Percentiles rank a stretch among this genome's conserved stretches.
phyloP scores from a whole-genome alignment of 345 rosid genomes.

The Dovyalis caffra region DNA sequence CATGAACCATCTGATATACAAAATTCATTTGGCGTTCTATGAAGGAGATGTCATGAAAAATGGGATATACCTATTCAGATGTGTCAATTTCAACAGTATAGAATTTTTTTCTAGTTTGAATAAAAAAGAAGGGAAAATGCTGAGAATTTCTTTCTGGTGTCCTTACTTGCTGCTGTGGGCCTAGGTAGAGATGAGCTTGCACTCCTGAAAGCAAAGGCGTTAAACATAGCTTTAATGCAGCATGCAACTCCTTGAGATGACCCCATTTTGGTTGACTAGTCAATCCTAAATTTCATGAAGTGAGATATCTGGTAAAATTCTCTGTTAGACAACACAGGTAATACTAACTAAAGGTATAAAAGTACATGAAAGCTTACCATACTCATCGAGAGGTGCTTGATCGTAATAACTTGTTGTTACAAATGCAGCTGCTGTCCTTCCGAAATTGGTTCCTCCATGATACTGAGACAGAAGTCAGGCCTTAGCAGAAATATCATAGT shows the following conservation, averaged over 20 bases:
- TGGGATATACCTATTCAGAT: too few species aligned
- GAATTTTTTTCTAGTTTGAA: too few species aligned
- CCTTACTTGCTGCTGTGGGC: constrained; percentile 60
- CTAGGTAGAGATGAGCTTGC: constrained; percentile 32
- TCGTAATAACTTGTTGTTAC: constrained; percentile 64
- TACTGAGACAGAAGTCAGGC: constrained; percentile 37
- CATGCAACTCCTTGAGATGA: constrained; percentile 72
- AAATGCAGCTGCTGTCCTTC: constrained; percentile 59
- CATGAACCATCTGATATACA: too few species aligned
- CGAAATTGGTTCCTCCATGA: constrained; percentile 90
- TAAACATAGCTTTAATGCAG: constrained; percentile 55
- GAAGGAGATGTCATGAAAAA: too few species aligned
- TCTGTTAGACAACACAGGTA: not conserved
- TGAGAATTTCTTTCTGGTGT: not conserved
- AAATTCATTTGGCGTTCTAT: too few species aligned
- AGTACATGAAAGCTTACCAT: constrained; percentile 42
- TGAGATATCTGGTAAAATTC: not conserved
- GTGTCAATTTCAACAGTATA: too few species aligned
- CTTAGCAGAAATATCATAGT: not conserved
- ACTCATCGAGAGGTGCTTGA: constrained; percentile 84
- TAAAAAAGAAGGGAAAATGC: not conserved
- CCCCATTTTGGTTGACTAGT: constrained; percentile 78
- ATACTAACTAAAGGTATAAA: not conserved
- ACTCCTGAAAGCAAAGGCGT: constrained; percentile 54
- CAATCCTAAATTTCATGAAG: constrained; percentile 40